Percentiles rank a stretch among this genome's conserved stretches.
These are phyloP conservation scores for Mycena vitilis DNA, from an alignment of 768 basidiomycete genomes.

Conservation along the genomic window DNA sequence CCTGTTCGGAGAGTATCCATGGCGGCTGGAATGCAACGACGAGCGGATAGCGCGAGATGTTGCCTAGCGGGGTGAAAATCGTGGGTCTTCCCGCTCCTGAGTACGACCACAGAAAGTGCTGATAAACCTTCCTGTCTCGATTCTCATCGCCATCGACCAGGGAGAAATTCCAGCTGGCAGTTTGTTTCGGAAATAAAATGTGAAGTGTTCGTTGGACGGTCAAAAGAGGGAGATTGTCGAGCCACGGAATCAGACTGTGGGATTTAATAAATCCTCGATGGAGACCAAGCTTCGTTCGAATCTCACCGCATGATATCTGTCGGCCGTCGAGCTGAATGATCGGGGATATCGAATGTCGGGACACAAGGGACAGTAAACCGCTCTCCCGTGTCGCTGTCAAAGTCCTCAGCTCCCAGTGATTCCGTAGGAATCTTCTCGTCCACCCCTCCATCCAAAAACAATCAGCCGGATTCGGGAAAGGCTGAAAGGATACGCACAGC, in stretches of 20 bases:
- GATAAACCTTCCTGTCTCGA: constrained; percentile 15
- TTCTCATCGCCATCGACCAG: constrained; percentile 10
- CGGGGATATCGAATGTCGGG: constrained; percentile 20
- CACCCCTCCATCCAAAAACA: constrained; percentile 2
- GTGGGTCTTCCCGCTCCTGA: constrained; percentile 2
- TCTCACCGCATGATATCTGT: constrained; percentile 24
- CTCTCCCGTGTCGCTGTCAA: constrained; percentile 18
- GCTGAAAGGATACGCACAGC: not conserved
- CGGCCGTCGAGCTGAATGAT: constrained; percentile 11
- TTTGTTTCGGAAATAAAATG: constrained; percentile 16
- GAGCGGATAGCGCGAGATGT: constrained; percentile 10
- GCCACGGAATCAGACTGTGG: constrained; percentile 18
- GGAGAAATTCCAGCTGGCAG: constrained; percentile 12
- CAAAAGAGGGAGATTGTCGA: constrained; percentile 26
- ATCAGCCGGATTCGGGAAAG: not conserved
- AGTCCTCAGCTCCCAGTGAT: constrained; percentile 5
- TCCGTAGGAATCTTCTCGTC: constrained; percentile 1
- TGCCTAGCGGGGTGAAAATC: constrained; percentile 7
- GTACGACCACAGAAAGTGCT: constrained; percentile 21
- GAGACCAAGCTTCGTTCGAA: too few species aligned
- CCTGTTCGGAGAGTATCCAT: constrained; percentile 22
- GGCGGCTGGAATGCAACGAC: constrained; percentile 25
- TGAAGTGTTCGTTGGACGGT: constrained; percentile 24
- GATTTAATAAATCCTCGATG: too few species aligned
- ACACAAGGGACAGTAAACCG: constrained; percentile 17